Base-by-base conservation (phyloP, 2,329 filamentous ascomycete species). In the Raffaelea arxii region DNA sequence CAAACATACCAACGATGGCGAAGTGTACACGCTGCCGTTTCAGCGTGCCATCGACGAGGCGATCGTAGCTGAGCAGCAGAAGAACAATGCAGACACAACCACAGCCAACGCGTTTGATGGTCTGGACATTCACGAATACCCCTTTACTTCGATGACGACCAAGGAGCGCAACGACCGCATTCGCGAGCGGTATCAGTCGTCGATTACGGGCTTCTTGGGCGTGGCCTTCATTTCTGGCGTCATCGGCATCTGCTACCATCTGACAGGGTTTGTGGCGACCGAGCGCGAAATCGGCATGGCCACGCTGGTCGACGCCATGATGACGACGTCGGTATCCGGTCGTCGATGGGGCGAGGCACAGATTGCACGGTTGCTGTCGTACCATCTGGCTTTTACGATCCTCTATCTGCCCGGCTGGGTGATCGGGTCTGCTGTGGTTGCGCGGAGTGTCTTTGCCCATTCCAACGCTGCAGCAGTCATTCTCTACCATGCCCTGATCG, bases 231-330 rank as follows among this genome's bases (percentile, higher is more conserved):
- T 94, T 56, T 78, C 89, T 43, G 84, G 81, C 19, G 75, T 92
- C 46, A 80, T 92, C 40, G 87, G 86, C 46, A 77, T 95, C 23
- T 83, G 82, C 32, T 96, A 95, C 60, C 89, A 96, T 57, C 70
- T 94, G 47, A 86, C 87, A 0, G 90, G 90, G 9, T 80, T 90
- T 56, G 82, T 94, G 60, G 89, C 90, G 7, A 80, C 82, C 2
- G 90, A 96, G 65, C 74, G 90, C 47, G 90, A 96, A 66, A 71
- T 80, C 16, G 90, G 89, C 48, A 92, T 95, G 76, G 86, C 86
- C 4, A 86, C 89, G 52, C 71, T 96, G 24, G 79, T 96, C 38
- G 90, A 96, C 63, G 84, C 87, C 46, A 95, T 94, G 87, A 90
- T 92, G 72, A 84, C 86, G 1, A 86, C 86, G 46, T 53, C 51